These are phyloP conservation scores for Aspergillus egyptiacus DNA, from an alignment of 495 filamentous ascomycete species.

Conservation along the genomic window DNA sequence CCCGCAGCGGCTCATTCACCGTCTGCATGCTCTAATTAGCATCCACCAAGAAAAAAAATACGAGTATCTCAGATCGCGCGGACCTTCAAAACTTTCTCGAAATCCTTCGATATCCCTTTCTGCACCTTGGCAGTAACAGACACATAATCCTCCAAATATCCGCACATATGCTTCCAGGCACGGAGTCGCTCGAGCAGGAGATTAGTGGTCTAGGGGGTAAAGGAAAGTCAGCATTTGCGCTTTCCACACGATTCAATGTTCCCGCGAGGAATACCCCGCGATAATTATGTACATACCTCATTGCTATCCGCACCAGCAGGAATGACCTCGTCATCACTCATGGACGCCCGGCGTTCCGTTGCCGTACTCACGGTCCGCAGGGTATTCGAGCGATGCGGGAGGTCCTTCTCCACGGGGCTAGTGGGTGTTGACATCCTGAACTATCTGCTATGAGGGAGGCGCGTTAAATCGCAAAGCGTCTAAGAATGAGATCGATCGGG, in stretches of 20 bases:
- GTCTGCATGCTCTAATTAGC: constrained; percentile 44
- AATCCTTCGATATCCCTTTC: constrained; percentile 82
- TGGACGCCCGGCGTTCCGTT: constrained; percentile 30
- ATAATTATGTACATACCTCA: constrained; percentile 43
- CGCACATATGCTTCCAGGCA: constrained; percentile 93
- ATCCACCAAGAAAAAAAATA: neutral
- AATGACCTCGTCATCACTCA: constrained; percentile 59
- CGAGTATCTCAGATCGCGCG: constrained; percentile 1
- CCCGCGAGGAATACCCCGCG: neutral
- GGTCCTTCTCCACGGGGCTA: constrained; percentile 34
- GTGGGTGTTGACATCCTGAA: constrained; percentile 25
- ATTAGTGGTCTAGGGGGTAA: constrained; percentile 53
- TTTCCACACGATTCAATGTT: no score
- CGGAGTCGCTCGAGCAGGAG: constrained; percentile 78
- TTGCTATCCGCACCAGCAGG: constrained; percentile 67
- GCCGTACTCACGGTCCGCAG: constrained; percentile 46
- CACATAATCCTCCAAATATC: constrained; percentile 86
- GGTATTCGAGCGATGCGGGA: constrained; percentile 54
- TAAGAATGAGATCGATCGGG: neutral
- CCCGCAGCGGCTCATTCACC: constrained; percentile 75
- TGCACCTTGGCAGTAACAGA: constrained; percentile 74
- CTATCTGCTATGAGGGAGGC: neutral
- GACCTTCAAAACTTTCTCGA: constrained; percentile 90
- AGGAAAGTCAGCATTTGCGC: neutral
- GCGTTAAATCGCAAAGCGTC: no score